Conservation (phyloP, 2,329 filamentous ascomycete species). For the Xylaria multiplex region DNA sequence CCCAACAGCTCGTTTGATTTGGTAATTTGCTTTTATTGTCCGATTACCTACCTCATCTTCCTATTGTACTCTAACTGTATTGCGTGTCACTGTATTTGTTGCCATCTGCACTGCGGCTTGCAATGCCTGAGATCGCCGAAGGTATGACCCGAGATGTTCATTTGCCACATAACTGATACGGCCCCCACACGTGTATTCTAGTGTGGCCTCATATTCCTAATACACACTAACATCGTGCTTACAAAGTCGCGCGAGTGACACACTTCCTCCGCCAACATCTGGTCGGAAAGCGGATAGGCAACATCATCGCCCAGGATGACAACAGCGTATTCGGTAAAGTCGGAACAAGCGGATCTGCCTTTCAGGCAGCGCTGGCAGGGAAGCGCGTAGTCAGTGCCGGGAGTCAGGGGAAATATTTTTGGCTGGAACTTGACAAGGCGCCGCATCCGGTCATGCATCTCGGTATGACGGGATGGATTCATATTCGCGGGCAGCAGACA, state of each 20-base stretch:
- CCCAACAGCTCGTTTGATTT: not conserved
- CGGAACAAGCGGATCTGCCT: conserved; percentile 79
- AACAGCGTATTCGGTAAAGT: conserved; percentile 89
- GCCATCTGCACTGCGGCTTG: not conserved
- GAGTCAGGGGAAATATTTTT: conserved; percentile 98
- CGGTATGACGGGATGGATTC: conserved; percentile 86
- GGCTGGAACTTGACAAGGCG: conserved; percentile 77
- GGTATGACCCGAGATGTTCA: conserved; percentile 34
- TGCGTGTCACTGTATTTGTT: conserved; percentile 4
- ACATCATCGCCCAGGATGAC: conserved; percentile 79
- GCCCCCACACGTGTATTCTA: not conserved
- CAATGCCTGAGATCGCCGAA: conserved; percentile 48
- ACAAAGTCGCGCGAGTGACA: conserved; percentile 82
- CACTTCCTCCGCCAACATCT: conserved; percentile 85
- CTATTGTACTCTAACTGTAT: not conserved
- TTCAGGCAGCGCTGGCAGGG: conserved; percentile 77
- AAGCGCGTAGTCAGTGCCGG: conserved; percentile 77
- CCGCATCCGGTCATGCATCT: conserved; percentile 93
- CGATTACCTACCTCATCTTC: not conserved
- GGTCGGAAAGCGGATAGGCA: conserved; percentile 82
- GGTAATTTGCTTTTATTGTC: not conserved
- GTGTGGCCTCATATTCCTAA: not conserved
- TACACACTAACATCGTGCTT: conserved; percentile 24
- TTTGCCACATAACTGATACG: conserved; percentile 13
- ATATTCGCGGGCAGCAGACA: conserved; percentile 81